These are phyloP conservation scores for Barbatosphaeria neglecta DNA, from an alignment of 495 filamentous ascomycete species.

Conservation along the genomic window DNA sequence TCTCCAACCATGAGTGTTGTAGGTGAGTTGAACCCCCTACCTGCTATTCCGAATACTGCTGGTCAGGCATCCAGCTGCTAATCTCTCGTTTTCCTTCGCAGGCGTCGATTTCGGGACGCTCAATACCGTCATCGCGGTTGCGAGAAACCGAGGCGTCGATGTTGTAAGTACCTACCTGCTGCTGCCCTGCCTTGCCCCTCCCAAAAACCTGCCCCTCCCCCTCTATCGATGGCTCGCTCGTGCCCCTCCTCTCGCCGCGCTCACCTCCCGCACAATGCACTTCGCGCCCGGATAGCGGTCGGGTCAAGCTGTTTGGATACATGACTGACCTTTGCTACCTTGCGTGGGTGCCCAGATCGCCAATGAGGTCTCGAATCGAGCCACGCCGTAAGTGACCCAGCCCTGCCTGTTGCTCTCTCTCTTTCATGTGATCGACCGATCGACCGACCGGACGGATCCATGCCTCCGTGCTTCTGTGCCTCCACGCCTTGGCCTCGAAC, in stretches of 20 bases:
- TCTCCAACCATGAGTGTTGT: constrained; percentile 39
- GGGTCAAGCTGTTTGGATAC: no score
- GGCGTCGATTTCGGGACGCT: constrained; percentile 95
- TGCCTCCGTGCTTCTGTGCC: no score
- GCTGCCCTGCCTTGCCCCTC: constrained; percentile 1
- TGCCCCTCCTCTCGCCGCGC: no score
- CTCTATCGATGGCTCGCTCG: background rate
- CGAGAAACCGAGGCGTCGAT: constrained; percentile 95
- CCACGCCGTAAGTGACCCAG: constrained; percentile 70
- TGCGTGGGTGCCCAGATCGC: no score
- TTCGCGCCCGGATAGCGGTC: no score
- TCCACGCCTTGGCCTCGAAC: constrained; percentile 11
- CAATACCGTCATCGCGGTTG: constrained; percentile 95
- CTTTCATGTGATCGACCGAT: no score
- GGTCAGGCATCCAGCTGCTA: constrained; percentile 4
- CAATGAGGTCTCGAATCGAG: constrained; percentile 98
- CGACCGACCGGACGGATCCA: no score
- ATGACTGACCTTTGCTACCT: no score
- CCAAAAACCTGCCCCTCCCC: background rate
- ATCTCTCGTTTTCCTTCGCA: constrained; percentile 4
- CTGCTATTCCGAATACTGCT: background rate
- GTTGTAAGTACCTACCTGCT: constrained; percentile 86
- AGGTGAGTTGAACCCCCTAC: constrained; percentile 16
- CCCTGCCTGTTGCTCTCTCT: no score
- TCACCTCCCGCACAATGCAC: no score